phyloP scores from a whole-genome alignment of 2,329 filamentous ascomycete genomes.

The Sclerotinia sclerotiorum region DNA sequence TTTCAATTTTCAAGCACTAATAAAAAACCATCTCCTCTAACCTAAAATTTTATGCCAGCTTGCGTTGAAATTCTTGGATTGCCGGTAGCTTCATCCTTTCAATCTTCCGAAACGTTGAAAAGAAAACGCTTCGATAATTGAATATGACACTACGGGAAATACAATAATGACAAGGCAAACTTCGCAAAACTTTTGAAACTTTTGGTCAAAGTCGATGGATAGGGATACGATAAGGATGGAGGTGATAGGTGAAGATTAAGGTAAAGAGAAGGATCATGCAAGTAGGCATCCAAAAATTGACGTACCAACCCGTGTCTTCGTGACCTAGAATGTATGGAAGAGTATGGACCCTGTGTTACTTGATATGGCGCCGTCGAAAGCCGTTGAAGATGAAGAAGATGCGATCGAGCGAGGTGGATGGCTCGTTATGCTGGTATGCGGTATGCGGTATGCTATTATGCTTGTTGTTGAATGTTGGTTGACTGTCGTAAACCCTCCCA shows the following conservation, averaged over 20 bases:
- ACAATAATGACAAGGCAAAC: not conserved
- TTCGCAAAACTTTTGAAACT: not conserved
- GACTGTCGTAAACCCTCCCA: conserved; percentile 17
- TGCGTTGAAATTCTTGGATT: not conserved
- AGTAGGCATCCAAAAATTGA: conserved; percentile 18
- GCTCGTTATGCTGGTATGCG: not conserved
- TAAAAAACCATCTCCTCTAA: not conserved
- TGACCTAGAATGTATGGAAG: conserved; percentile 1
- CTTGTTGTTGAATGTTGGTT: conserved; percentile 5
- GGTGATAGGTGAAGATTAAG: not conserved
- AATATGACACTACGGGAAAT: not conserved
- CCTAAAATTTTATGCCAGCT: conserved; percentile 5
- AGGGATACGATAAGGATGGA: not conserved
- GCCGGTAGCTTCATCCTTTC: not conserved
- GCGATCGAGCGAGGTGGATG: conserved; percentile 5
- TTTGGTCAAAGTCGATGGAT: not conserved
- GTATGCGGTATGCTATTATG: not conserved
- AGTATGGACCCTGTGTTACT: conserved; percentile 6
- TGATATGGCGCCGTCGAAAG: conserved; percentile 2
- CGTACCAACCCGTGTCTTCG: conserved; percentile 22
- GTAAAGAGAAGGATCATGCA: conserved; percentile 12
- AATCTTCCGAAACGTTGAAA: not conserved
- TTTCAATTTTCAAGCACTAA: conserved; percentile 1
- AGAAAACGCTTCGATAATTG: not conserved
- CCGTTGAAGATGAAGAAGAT: conserved; percentile 18